Base-by-base conservation (phyloP, 1,139 yeast genomes). In the Lodderomyces orthopsilosis region DNA sequence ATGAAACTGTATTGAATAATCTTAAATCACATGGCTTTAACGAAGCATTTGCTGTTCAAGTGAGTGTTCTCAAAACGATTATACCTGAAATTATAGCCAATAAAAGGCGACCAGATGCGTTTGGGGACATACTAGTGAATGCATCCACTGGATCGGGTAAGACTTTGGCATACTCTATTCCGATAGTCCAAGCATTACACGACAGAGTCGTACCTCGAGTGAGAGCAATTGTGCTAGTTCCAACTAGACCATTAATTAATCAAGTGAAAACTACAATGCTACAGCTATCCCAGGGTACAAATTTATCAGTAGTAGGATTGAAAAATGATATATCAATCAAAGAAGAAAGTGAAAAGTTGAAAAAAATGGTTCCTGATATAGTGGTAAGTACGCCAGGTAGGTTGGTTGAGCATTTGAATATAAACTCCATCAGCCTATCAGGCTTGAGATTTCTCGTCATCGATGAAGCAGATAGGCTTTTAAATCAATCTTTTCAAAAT, bases 91-190 rank as follows among this genome's bases (percentile, higher is more conserved):
- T 73, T 12, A 52, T 60, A 32, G 62, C 65, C 35, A 73, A 71
- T 49, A 65, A 59, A 42, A 56, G 82, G n/a, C 71, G 76, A 38
- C 94, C 95, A 1, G 82, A 67, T 49, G 69, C 68, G 44, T 71
- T 54, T 46, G 91, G 93, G 17, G 96, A 93, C 60, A 65, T 90
- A 14, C 68, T 93, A 40, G 96, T 93, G 4, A 91, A 93, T 61
- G 96, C 98, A 1, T 81, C 95, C 4, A 93, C 99, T 0, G 99
- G 99, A 41, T 86, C 96, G 0, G 99, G 99, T 56, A 93, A 93
- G 60, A 93, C 99, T 0, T 68, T 94, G 42, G 95, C 97, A 7
- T 93, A 93, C 59, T 75, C 82, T 47, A 74, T 93, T 2, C 98
- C 98, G 1, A 77, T 93, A 9, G 73, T 94, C 2, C 90, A 90